phyloP scores from a whole-genome alignment of 2,329 filamentous ascomycete species.

The Aspergillus sp. region DNA sequence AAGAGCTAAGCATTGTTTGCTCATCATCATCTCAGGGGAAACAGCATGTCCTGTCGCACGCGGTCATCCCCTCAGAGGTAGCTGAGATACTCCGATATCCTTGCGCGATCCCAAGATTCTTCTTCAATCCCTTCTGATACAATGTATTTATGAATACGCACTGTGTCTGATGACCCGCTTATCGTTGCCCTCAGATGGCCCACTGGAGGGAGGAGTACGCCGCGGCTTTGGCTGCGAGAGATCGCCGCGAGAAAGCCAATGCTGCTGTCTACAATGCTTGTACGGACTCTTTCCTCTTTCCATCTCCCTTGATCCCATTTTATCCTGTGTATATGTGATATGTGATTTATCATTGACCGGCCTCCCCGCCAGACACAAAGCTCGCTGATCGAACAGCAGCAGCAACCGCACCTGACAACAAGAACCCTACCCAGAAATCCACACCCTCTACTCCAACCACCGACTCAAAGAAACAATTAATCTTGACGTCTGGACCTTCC shows the following conservation, averaged over 20 bases:
- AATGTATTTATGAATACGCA: constrained; percentile 20
- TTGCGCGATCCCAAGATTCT: background rate
- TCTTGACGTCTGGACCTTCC: constrained; percentile 30
- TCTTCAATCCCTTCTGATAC: background rate
- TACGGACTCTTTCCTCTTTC: constrained; percentile 45
- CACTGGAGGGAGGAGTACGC: constrained; percentile 85
- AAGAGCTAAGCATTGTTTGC: constrained; percentile 13
- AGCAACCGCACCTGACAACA: constrained; percentile 42
- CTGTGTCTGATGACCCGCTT: constrained; percentile 18
- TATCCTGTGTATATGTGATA: background rate
- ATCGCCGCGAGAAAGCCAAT: constrained; percentile 69
- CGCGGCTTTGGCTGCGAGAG: constrained; percentile 71
- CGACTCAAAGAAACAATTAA: constrained; percentile 32
- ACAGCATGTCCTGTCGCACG: constrained; percentile 1
- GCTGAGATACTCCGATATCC: background rate
- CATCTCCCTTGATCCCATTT: background rate
- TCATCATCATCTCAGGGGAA: constrained; percentile 17
- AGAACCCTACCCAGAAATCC: constrained; percentile 30
- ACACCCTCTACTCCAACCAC: constrained; percentile 36
- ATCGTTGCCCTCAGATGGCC: constrained; percentile 52
- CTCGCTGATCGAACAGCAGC: constrained; percentile 69
- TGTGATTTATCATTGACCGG: background rate
- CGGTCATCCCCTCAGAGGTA: background rate
- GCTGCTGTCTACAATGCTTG: constrained; percentile 77
- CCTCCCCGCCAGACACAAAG: constrained; percentile 58